These are phyloP conservation scores for Naganishia sp. DNA, from an alignment of 1,284 basidiomycete species.

Conservation along the genomic window DNA sequence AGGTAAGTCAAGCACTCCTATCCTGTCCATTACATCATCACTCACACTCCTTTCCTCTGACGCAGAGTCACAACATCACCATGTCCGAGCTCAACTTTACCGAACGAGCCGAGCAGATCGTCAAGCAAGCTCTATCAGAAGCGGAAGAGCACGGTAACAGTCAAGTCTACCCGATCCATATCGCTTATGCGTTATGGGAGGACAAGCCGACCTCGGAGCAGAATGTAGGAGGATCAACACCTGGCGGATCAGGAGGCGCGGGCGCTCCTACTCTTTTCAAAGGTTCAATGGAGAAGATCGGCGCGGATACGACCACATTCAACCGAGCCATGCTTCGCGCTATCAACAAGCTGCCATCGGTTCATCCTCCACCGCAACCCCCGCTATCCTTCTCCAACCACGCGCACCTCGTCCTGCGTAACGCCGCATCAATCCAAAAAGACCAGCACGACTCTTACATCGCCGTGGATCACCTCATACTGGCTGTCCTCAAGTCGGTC, in stretches of 20 bases:
- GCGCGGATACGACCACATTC: conserved; percentile 47
- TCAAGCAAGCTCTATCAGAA: conserved; percentile 59
- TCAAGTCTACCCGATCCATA: conserved; percentile 53
- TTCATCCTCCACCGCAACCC: conserved; percentile 82
- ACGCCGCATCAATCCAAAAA: conserved; percentile 78
- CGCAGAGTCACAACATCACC: conserved; percentile 4
- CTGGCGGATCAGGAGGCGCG: conserved; percentile 33
- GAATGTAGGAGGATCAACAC: conserved; percentile 21
- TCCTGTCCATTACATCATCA: no score
- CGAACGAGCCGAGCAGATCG: conserved; percentile 55
- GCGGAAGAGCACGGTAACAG: conserved; percentile 50
- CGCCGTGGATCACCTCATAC: conserved; percentile 79
- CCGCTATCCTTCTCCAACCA: conserved; percentile 64
- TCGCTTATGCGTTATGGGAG: conserved; percentile 49
- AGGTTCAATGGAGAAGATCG: conserved; percentile 48
- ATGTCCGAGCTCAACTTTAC: conserved; percentile 47
- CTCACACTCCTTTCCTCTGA: background rate
- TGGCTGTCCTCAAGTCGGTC: conserved; percentile 66
- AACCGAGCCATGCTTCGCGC: conserved; percentile 47
- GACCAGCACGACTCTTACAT: conserved; percentile 85
- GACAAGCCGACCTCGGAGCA: conserved; percentile 25
- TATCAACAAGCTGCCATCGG: conserved; percentile 67
- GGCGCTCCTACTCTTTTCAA: conserved; percentile 47
- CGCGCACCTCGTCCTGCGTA: conserved; percentile 69
- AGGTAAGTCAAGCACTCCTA: conserved; percentile 1